Percentiles rank a stretch among this genome's conserved stretches.
Conservation (phyloP, 352 stramenopile species). For the Phytophthora idaei region DNA sequence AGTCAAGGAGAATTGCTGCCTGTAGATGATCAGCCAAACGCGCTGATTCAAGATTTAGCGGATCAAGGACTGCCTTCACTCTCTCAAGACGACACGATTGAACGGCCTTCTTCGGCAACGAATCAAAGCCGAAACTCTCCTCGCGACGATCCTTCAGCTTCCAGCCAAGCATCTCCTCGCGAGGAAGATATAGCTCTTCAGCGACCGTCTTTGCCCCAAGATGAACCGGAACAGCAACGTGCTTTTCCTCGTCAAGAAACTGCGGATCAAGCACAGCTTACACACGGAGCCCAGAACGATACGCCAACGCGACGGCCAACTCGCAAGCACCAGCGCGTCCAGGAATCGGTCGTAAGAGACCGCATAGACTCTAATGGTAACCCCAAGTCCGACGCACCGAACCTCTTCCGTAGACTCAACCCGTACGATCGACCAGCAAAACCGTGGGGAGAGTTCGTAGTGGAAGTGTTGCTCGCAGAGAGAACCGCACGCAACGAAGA, state of each 20-base stretch:
- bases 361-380: not conserved
- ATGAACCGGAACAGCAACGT: not conserved
- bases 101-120: not conserved
- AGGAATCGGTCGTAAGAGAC: constrained; percentile 8
- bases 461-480: constrained; percentile 34
- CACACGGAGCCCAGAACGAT: constrained; percentile 2
- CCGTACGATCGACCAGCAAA: constrained; percentile 24
- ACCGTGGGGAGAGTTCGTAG: constrained; percentile 34
- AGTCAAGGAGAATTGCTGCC: constrained; percentile 22
- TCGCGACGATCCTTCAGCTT: constrained; percentile 1
- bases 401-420: constrained; percentile 9
- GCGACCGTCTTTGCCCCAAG: not conserved
- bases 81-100: constrained; percentile 2
- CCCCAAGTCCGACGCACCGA: not conserved
- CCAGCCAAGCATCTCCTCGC: not conserved
- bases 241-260: constrained; percentile 10
- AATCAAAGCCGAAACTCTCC: not conserved
- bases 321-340: constrained; percentile 13
- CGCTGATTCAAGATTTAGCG: not conserved
- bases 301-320: constrained; percentile 5
- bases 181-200: not conserved
- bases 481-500: constrained; percentile 35
- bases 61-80: constrained; percentile 6
- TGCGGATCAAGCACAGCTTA: not conserved
- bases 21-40: not conserved